phyloP scores from a whole-genome alignment of 2,329 filamentous ascomycete species.

The Xylariaceae sp. region DNA sequence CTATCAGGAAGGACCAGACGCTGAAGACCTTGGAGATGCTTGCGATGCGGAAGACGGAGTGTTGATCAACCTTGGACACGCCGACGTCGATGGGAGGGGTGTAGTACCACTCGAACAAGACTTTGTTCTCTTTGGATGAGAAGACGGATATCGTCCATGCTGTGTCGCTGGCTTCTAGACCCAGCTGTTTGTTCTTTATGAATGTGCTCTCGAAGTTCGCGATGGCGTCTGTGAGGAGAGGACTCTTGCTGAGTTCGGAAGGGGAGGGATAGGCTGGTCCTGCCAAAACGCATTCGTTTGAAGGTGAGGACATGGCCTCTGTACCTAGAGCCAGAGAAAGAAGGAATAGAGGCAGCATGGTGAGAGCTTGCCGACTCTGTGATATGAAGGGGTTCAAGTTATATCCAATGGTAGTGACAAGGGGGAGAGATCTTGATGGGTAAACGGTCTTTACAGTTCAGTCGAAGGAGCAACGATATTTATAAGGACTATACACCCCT shows the following conservation, averaged over 20 bases:
- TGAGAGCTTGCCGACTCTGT: not conserved
- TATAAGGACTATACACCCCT: no score
- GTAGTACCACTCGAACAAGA: constrained; percentile 24
- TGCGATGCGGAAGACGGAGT: constrained; percentile 36
- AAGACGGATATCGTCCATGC: constrained; percentile 26
- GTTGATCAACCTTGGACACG: constrained; percentile 23
- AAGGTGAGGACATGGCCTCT: not conserved
- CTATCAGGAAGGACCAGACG: constrained; percentile 36
- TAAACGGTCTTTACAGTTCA: no score
- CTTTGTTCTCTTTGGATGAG: constrained; percentile 22
- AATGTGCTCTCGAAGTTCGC: constrained; percentile 3
- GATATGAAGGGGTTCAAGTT: no score
- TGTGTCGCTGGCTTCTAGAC: constrained; percentile 17
- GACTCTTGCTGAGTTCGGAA: constrained; percentile 7
- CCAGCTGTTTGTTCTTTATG: not conserved
- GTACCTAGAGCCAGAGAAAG: not conserved
- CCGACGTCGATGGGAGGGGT: constrained; percentile 23
- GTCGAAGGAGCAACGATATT: not conserved
- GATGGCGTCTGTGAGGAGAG: constrained; percentile 1
- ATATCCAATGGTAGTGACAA: not conserved
- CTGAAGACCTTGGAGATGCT: constrained; percentile 43
- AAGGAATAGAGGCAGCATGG: constrained; percentile 1
- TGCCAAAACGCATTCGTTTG: constrained; percentile 9
- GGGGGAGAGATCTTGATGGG: not conserved
- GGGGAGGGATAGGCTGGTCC: constrained; percentile 16